Evolutionary conservation across 2,329 filamentous ascomycete species (phyloP), one percentile per base, ranked within the genome.

Genomic region (Tolypocladium paradoxum): DNA sequence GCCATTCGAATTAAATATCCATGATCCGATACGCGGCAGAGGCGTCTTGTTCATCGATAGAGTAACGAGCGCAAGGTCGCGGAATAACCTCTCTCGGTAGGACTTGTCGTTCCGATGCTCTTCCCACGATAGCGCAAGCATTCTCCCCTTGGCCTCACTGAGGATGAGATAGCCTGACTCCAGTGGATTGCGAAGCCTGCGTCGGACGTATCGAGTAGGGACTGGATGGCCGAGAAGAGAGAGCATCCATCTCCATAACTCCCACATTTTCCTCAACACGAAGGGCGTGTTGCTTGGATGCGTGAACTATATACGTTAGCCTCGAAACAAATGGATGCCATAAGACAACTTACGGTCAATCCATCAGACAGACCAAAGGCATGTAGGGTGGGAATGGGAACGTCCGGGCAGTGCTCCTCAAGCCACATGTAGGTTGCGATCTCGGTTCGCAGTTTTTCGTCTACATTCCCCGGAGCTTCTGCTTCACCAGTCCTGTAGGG

Each of bases 1-100:
- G 11, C 65, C 62, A n/a, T 62, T 38, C 2, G 58, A 50, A 53
- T 68, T 59, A 27, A 71, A 54, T 9, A 58, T 64, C 40, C 57
- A 60, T 14, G 68, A 68, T 8, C 67, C 67, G 50, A 71, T 70
- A 8, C 63, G 60, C 22, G 64, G 65, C 11, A 67, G 51, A 35
- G 62, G 59, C 7, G 55, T 52, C n/a, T 59, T 52, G 34, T 52
- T 57, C 40, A 65, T 59, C 18, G 56, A 61, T 24, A 63, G 51
- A 7, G 59, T 57, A 37, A 66, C 63, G 6, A 58, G 56, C 18
- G 61, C 61, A 31, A 65, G 53, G 50, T 56, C 57, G 9, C 56
- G 59, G 37, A 62, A 64, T 1, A 67, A 52, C n/a, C 59, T 62
- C n/a, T 52, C 12, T 51, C 57, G 54, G 38, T 45, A 54, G 12